Percentiles rank a stretch among this genome's conserved stretches.
phyloP scores from a whole-genome alignment of 2,329 filamentous ascomycete species.

The Elsinoe ampelina region DNA sequence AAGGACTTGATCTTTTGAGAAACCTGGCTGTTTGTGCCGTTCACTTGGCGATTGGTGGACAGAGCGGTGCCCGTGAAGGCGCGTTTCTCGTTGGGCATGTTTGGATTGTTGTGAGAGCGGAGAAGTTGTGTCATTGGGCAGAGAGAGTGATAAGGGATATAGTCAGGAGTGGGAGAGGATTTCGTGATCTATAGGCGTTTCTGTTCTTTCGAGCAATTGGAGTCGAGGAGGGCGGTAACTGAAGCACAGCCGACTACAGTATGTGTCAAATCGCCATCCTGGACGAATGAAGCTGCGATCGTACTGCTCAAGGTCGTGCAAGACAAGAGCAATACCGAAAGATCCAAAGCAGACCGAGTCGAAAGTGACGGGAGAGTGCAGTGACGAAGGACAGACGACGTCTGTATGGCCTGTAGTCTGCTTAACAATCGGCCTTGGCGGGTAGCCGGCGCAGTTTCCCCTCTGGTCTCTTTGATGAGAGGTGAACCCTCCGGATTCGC shows the following conservation, averaged over 20 bases:
- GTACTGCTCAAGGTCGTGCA: neutral
- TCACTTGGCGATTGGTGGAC: conserved; percentile 39
- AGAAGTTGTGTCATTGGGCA: conserved; percentile 35
- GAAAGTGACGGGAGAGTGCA: neutral
- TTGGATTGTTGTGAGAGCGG: conserved; percentile 30
- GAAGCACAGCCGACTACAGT: neutral
- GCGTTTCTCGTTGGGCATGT: conserved; percentile 36
- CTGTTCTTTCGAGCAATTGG: neutral
- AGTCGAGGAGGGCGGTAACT: neutral
- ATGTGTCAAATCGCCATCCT: conserved; percentile 3
- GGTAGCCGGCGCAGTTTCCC: conserved; percentile 3
- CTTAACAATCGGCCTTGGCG: conserved; percentile 11
- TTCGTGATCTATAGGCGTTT: neutral
- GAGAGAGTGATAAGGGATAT: neutral
- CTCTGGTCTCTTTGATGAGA: neutral
- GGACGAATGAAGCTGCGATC: neutral
- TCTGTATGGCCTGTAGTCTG: conserved; percentile 1
- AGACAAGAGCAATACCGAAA: neutral
- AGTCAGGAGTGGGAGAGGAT: conserved; percentile 3
- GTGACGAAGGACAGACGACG: conserved; percentile 1
- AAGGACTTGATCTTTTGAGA: conserved; percentile 60
- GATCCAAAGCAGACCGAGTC: neutral
- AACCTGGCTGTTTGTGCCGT: conserved; percentile 44
- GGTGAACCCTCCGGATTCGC: neutral
- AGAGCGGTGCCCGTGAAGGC: conserved; percentile 37